Evolutionary conservation across 2,329 filamentous ascomycete genomes (phyloP), one percentile per base, ranked within the genome.

Genomic region (Diaporthe nobilis): DNA sequence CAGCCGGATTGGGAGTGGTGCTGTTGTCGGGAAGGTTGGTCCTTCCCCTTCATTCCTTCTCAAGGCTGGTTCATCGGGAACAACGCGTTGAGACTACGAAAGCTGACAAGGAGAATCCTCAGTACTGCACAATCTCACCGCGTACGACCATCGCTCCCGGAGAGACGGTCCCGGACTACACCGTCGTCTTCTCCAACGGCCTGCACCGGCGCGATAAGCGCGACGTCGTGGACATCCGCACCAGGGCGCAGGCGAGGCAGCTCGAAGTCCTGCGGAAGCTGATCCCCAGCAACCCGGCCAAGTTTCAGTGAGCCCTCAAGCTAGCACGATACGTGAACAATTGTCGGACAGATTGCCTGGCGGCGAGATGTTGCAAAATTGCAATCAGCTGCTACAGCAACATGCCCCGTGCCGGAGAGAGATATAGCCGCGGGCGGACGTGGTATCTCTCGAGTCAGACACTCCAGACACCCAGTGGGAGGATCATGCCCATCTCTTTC

Each of bases 101-200:
- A 20, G 25, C 72, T 74, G 61, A 74, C 72, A n/a, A 3, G 13
- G 20, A 1, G 1, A 8, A 22, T 25, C 8, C 44, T 31, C 83
- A 93, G 88, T 90, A 95, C 81, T 93, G 93, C 80, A 95, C 93
- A 31, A 87, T 96, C 71, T 92, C 93, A 10, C 89, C 93, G 0
- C 87, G 90, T 76, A 92, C 90, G 34, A 86, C 88, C 37, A 85
- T 95, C 57, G 83, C 85, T 0, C 89, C 91, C 13, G 89, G 90
- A 0, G 89, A 91, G 44, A 84, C 86, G 15, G 81, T 96, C 0
- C 90, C 90, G 0, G 93, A 95, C 76, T 91, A 90, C 81, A 93
- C 91, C 0, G 93, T 95, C 7, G 85, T 95, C 31, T 95, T 91
- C 83, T 92, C 93, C 0, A 89, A 90, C 75, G 92, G 92, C 37